A percentile compares a stretch with the other conserved stretches of the same genome.
phyloP scores from a whole-genome alignment of 768 basidiomycete species.

The Punctularia strigosozonata region DNA sequence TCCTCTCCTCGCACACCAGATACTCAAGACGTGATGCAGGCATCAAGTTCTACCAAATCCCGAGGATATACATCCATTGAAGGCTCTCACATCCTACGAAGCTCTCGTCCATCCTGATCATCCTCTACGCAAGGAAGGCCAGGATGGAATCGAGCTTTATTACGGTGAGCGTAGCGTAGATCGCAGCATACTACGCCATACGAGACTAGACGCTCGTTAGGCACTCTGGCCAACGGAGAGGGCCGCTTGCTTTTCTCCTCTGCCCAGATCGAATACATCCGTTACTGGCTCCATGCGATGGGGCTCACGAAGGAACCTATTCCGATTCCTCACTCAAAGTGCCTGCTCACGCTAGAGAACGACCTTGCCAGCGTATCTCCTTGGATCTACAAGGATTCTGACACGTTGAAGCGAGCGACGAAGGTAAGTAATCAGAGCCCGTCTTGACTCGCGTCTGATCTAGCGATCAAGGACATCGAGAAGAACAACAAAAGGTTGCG shows the following conservation, averaged over 20 bases:
- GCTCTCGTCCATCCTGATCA: constrained; percentile 59
- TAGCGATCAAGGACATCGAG: constrained; percentile 42
- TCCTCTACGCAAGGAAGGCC: constrained; percentile 53
- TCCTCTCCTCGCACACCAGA: constrained; percentile 1
- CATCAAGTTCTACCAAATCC: constrained; percentile 39
- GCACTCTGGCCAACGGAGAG: constrained; percentile 61
- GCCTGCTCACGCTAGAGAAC: constrained; percentile 49
- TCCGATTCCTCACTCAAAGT: constrained; percentile 70
- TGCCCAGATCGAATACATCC: constrained; percentile 73
- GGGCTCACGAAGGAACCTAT: constrained; percentile 50
- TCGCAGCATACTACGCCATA: neutral
- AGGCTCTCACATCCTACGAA: constrained; percentile 60
- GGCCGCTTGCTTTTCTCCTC: constrained; percentile 74
- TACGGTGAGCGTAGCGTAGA: constrained; percentile 35
- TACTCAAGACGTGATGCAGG: constrained; percentile 30
- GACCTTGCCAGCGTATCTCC: constrained; percentile 49
- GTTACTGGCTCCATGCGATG: constrained; percentile 77
- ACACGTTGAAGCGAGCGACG: constrained; percentile 42
- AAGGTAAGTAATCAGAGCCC: constrained; percentile 30
- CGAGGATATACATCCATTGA: constrained; percentile 51
- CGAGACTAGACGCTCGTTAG: constrained; percentile 20
- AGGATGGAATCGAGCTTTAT: constrained; percentile 59
- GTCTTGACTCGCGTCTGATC: neutral
- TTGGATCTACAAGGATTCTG: constrained; percentile 40
- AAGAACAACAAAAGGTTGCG: constrained; percentile 75